Conservation (phyloP, 1,284 basidiomycete genomes). For the Ganoderma boninense region DNA sequence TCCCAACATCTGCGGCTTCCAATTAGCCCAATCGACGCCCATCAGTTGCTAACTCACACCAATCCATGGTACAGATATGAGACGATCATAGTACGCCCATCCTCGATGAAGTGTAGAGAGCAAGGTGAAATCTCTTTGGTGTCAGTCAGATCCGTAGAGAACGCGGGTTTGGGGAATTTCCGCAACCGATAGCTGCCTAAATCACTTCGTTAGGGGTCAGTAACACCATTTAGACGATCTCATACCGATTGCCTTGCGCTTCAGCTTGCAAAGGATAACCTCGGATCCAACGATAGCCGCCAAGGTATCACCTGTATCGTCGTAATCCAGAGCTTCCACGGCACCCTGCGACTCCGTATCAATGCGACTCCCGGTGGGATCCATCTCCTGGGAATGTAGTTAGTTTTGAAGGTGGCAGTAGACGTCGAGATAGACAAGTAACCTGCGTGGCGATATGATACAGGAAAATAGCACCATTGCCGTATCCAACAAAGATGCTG, state of each 20-base stretch:
- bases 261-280: not conserved
- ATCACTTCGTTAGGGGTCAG: too few relatives aligned
- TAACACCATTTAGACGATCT: too few relatives aligned
- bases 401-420: too few relatives aligned
- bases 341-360: not conserved
- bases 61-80: not conserved
- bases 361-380: not conserved
- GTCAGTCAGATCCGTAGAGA: not conserved
- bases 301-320: not conserved
- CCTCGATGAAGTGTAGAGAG: not conserved
- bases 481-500: not conserved
- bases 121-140: not conserved
- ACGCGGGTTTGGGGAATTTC: too few relatives aligned
- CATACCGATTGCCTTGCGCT: not conserved
- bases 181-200: too few relatives aligned
- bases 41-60: too few relatives aligned
- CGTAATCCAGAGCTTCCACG: not conserved
- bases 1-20: not conserved
- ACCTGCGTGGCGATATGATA: not conserved
- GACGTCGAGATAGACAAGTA: not conserved
- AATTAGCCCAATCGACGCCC: too few relatives aligned
- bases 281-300: not conserved
- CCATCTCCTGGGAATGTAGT: too few relatives aligned
- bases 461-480: not conserved
- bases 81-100: not conserved